Evolutionary conservation across 2,329 filamentous ascomycete species (phyloP).

Genomic region (Colletotrichum limetticola): DNA sequence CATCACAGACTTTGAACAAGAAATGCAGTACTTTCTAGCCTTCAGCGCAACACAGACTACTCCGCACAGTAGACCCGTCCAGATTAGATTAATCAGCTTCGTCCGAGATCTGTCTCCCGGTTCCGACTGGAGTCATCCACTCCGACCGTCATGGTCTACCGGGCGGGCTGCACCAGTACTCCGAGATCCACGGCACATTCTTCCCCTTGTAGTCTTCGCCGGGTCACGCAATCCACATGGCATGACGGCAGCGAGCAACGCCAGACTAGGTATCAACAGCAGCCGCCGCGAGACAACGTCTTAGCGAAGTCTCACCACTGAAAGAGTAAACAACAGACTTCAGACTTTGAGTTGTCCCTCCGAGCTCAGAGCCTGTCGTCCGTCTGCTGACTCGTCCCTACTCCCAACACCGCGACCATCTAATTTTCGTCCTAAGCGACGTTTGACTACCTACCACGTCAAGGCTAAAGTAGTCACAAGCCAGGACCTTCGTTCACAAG

Average conservation of each 20-base stretch:
- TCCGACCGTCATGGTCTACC: conserved; percentile 7
- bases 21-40: background rate
- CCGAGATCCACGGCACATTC: conserved; percentile 6
- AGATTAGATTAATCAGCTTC: background rate
- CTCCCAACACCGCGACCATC: conserved; percentile 2
- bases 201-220: background rate
- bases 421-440: conserved; percentile 8
- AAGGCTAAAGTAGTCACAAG: background rate
- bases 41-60: background rate
- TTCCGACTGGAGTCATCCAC: conserved; percentile 1
- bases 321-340: background rate
- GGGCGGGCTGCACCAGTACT: conserved; percentile 16
- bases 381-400: conserved; percentile 22
- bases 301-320: conserved; percentile 14
- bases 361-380: background rate
- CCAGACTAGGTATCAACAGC: background rate
- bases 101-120: background rate
- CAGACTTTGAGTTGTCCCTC: background rate
- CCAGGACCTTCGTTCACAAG: background rate
- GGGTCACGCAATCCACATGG: background rate
- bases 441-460: background rate
- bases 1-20: background rate
- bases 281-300: background rate
- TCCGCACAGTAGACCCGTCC: background rate
- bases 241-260: background rate